Percentiles rank a stretch among this genome's conserved stretches.
Evolutionary conservation across 2,329 filamentous ascomycete genomes (phyloP).

Genomic region (Blastomyces silverae): DNA sequence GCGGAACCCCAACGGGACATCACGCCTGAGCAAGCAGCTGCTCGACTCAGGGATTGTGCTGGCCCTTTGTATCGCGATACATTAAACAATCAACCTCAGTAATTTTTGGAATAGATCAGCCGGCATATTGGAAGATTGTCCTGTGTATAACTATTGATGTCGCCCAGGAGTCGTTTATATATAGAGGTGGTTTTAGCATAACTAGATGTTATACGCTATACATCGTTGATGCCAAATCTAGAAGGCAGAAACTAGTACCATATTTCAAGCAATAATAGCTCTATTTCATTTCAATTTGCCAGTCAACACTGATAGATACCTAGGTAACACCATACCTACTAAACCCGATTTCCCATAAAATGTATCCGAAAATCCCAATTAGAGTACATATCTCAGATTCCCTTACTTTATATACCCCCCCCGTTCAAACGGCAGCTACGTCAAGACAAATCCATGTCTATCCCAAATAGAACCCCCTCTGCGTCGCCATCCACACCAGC

Average conservation of each 20-base stretch:
- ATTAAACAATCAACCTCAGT: constrained; percentile 28
- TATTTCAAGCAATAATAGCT: background rate
- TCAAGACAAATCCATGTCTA: background rate
- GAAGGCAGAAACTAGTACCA: background rate
- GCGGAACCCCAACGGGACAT: constrained; percentile 98
- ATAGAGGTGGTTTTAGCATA: background rate
- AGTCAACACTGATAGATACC: background rate
- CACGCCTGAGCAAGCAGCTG: constrained; percentile 89
- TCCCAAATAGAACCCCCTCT: constrained; percentile 41
- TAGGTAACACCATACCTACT: background rate
- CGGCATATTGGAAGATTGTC: background rate
- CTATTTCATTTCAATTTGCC: background rate
- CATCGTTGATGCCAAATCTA: background rate
- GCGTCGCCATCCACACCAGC: constrained; percentile 56
- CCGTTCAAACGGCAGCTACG: background rate
- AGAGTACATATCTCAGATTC: background rate
- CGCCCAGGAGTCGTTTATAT: background rate
- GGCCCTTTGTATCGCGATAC: constrained; percentile 77
- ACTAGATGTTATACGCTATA: background rate
- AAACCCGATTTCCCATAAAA: background rate
- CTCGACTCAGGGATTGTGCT: constrained; percentile 64
- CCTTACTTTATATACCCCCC: background rate
- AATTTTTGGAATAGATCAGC: background rate
- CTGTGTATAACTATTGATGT: background rate
- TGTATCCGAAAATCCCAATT: background rate